Conservation (phyloP, 1,139 yeast species). For the Lodderomyces elongisporus region DNA sequence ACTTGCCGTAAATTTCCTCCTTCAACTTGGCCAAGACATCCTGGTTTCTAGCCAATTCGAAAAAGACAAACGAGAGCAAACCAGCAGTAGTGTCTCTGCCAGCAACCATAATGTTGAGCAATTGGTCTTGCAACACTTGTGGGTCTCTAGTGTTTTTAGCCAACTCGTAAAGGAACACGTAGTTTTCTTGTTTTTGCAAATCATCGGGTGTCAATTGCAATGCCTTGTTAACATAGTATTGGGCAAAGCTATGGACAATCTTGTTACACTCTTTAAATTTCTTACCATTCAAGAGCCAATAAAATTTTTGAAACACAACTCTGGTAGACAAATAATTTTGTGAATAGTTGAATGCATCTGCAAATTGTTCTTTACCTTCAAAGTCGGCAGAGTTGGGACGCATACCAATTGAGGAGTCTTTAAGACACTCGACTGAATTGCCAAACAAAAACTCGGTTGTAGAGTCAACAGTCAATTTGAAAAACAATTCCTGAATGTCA, state of each 20-base stretch:
- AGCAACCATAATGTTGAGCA: conserved; percentile 48
- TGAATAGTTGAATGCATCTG: conserved; percentile 38
- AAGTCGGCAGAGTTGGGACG: conserved; percentile 12
- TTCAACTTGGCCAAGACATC: conserved; percentile 34
- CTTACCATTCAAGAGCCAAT: conserved; percentile 26
- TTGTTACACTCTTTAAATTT: conserved; percentile 28
- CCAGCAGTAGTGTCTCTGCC: conserved; percentile 60
- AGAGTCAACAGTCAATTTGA: conserved; percentile 50
- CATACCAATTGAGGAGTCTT: conserved; percentile 22
- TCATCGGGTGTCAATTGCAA: conserved; percentile 25
- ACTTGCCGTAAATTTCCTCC: conserved; percentile 28
- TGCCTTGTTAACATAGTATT: conserved; percentile 26
- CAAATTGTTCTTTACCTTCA: conserved; percentile 36
- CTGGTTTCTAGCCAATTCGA: conserved; percentile 43
- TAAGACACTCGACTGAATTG: conserved; percentile 41
- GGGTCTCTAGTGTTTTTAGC: conserved; percentile 49
- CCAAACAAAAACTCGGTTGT: conserved; percentile 60
- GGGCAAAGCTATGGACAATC: conserved; percentile 32
- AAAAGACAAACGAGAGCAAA: conserved; percentile 43
- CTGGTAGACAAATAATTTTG: conserved; percentile 37
- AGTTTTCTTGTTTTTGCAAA: conserved; percentile 36
- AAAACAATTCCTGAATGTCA: conserved; percentile 48
- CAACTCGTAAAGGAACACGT: conserved; percentile 47
- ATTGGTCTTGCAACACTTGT: conserved; percentile 45
- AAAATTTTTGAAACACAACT: conserved; percentile 30